phyloP scores from a whole-genome alignment of 225 moss, liverwort and hornwort genomes.

The Takakia lepidozioides region DNA sequence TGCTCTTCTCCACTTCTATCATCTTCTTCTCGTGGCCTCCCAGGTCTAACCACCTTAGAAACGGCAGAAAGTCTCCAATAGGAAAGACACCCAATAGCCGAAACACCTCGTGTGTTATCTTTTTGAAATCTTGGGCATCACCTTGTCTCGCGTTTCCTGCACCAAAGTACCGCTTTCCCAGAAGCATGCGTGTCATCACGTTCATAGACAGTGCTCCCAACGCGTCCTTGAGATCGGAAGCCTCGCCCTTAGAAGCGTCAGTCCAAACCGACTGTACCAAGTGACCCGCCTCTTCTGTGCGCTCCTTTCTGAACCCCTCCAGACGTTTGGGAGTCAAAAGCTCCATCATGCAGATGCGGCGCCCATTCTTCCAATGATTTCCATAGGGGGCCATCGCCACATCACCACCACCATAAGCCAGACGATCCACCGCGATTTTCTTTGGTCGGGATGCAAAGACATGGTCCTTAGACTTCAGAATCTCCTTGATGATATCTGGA shows the following conservation, averaged over 20 bases:
- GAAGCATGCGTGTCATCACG: background rate
- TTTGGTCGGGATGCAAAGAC: too few relatives aligned
- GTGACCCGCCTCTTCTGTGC: background rate
- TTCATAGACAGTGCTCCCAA: conserved; percentile 2
- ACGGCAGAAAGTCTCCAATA: conserved; percentile 29
- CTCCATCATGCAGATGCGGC: background rate
- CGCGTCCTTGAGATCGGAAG: background rate
- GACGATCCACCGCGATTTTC: too few relatives aligned
- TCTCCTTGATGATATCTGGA: too few relatives aligned
- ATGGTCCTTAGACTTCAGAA: too few relatives aligned
- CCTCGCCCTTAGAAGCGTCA: too few relatives aligned
- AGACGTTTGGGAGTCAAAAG: background rate
- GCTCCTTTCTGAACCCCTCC: background rate
- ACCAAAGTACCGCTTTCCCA: conserved; percentile 7
- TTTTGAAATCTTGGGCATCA: conserved; percentile 12
- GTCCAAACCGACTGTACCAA: background rate
- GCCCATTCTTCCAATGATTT: conserved; percentile 1
- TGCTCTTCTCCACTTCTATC: conserved; percentile 14
- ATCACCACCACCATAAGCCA: too few relatives aligned
- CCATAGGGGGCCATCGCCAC: conserved; percentile 5
- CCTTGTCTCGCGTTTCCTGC: background rate
- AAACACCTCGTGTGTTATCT: conserved; percentile 17
- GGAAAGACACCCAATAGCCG: conserved; percentile 35
- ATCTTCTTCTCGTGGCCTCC: conserved; percentile 16
- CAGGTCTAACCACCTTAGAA: conserved; percentile 35